Base-by-base conservation (phyloP, 2,329 filamentous ascomycete genomes). In the Cercospora sp. region DNA sequence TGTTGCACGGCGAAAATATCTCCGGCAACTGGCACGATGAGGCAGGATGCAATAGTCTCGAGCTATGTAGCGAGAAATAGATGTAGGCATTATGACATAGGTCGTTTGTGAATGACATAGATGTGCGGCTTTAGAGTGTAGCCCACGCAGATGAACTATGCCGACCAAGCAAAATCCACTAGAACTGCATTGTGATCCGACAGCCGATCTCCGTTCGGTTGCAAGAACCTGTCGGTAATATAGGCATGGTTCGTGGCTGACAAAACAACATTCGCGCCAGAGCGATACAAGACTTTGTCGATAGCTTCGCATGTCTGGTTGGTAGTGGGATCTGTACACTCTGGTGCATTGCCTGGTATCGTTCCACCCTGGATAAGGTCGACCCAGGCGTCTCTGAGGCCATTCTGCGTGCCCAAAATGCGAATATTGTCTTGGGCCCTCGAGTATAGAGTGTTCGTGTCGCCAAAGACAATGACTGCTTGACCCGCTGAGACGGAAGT, bases 401-500 rank as follows among this genome's bases (percentile, higher is more conserved):
- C 82, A 63, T 85, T 86, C 66, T 84, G 80, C 7, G 79, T 79
- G n/a, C 79, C 74, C 69, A 89, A 85, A 63, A 87, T 71, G 5
- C 77, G 78, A 60, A 87, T 83, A 42, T 83, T 84, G 76, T 89
- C 86, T 8, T 77, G 81, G 1, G 82, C 75, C 16, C 86, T 84
- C 1, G 87, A 88, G 79, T 90, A 91, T 20, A 88, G 85, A 66
- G 84, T 85, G 79, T 91, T 91, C 23, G 86, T 88, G 77, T 91
- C 89, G 60, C 89, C 89, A 67, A 84, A 87, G 10, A 91, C 81
- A 31, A 91, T 75, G 0, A 91, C 88, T 1, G 89, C 83, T 69
- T 89, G 89, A 23, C 87, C 88, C 1, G 68, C 73, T 3, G 86
- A 89, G 79, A 85, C 83, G 6, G 79, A 77, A 53, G 84, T 80